phyloP scores from a whole-genome alignment of 768 basidiomycete species.

The button mushroom (Agaricus bisporus) region DNA sequence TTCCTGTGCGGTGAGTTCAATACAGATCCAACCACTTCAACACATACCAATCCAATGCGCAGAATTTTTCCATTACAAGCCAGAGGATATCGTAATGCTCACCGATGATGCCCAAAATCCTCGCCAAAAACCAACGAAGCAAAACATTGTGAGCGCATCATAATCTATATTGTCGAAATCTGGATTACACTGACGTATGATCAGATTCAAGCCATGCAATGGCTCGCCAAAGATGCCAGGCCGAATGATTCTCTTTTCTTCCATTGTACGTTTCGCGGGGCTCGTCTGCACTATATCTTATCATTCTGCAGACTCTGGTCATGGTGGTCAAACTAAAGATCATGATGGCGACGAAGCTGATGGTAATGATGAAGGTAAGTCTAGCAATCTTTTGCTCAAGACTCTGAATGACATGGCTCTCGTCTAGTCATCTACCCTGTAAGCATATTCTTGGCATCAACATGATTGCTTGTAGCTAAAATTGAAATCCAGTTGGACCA shows the following conservation, averaged over 20 bases:
- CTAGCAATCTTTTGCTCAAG: neutral
- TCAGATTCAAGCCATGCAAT: slow-evolving; percentile 76
- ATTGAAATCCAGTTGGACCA: slow-evolving; percentile 33
- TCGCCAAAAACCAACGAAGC: slow-evolving; percentile 63
- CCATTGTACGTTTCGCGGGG: slow-evolving; percentile 53
- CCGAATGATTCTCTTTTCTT: slow-evolving; percentile 88
- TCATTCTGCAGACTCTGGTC: slow-evolving; percentile 67
- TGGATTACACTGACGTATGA: neutral
- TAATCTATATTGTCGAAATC: neutral
- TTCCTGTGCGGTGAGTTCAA: slow-evolving; percentile 63
- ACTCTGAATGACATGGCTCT: neutral
- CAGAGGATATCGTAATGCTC: slow-evolving; percentile 80
- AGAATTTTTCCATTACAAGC: slow-evolving; percentile 61
- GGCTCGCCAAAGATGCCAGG: slow-evolving; percentile 79
- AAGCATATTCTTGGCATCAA: slow-evolving; percentile 29
- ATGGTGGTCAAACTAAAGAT: slow-evolving; percentile 89
- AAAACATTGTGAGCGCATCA: slow-evolving; percentile 63
- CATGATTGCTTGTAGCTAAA: neutral
- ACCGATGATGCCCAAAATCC: slow-evolving; percentile 68
- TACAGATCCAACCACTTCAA: neutral
- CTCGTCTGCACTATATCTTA: neutral
- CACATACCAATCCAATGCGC: neutral
- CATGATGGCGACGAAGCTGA: slow-evolving; percentile 78
- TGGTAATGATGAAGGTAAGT: slow-evolving; percentile 72
- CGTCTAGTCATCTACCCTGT: slow-evolving; percentile 80